phyloP scores from a whole-genome alignment of 371 early-diverging fungal species.

The Astathelohania contejeani region DNA sequence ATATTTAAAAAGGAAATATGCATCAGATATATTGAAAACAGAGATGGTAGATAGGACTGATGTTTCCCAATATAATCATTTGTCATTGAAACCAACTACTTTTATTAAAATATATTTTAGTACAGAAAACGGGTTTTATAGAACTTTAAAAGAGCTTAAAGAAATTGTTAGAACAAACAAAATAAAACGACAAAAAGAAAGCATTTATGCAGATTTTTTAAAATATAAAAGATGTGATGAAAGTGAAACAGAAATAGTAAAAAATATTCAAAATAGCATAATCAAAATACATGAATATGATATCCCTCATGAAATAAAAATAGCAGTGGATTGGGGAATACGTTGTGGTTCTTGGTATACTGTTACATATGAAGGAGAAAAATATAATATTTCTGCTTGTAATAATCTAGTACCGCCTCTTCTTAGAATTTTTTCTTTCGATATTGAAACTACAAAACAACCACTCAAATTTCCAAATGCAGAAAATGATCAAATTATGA shows the following conservation, averaged over 20 bases:
- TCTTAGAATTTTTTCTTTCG: conserved; percentile 66
- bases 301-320: conserved; percentile 11
- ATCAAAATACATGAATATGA: conserved; percentile 32
- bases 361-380: conserved; percentile 14
- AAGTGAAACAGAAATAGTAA: conserved; percentile 6
- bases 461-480: conserved; percentile 95
- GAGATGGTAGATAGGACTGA: conserved; percentile 29
- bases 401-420: not conserved
- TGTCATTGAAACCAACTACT: conserved; percentile 18
- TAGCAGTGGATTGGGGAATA: conserved; percentile 9
- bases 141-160: conserved; percentile 34
- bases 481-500: conserved; percentile 77
- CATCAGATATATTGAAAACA: conserved; percentile 16
- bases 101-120: conserved; percentile 33
- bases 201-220: conserved; percentile 9
- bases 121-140: conserved; percentile 22
- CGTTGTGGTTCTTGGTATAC: conserved; percentile 32
- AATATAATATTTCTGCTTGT: not conserved
- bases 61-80: conserved; percentile 36
- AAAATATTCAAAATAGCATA: too few relatives aligned
- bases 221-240: conserved; percentile 2
- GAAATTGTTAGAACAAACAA: conserved; percentile 16
- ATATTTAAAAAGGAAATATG: conserved; percentile 34
- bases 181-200: conserved; percentile 1
- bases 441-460: conserved; percentile 93